Conservation (phyloP, 106 monocot species). For the Phalaenopsis aphrodite region DNA sequence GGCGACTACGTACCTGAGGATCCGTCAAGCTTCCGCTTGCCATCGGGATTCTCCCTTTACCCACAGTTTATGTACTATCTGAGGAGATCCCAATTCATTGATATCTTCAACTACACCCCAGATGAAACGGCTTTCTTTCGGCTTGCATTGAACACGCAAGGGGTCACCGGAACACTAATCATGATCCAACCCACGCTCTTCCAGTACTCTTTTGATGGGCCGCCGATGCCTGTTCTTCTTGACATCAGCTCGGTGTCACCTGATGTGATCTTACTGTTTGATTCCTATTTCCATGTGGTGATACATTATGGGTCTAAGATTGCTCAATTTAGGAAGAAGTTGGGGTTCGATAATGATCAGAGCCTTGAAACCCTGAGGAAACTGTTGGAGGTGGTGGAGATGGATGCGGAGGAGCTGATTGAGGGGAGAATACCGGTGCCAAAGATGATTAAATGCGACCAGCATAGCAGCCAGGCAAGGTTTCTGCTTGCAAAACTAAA, state of each 20-base stretch:
- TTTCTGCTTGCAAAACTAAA: constrained; percentile 84
- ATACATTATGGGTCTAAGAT: constrained; percentile 89
- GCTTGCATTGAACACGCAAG: constrained; percentile 71
- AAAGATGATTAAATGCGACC: constrained; percentile 80
- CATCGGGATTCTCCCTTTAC: constrained; percentile 70
- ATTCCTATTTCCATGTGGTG: constrained; percentile 84
- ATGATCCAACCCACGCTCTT: constrained; percentile 97
- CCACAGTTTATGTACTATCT: constrained; percentile 95
- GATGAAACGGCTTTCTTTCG: constrained; percentile 92
- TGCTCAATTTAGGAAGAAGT: constrained; percentile 69
- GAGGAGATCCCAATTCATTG: constrained; percentile 85
- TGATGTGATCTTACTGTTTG: constrained; percentile 78
- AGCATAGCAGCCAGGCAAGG: constrained; percentile 91
- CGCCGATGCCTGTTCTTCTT: constrained; percentile 77
- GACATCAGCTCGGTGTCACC: constrained; percentile 77
- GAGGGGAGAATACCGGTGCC: constrained; percentile 68
- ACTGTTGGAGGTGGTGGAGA: constrained; percentile 73
- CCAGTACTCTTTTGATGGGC: constrained; percentile 90
- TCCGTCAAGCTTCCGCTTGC: constrained; percentile 72
- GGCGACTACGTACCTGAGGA: constrained; percentile 85
- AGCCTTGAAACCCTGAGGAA: constrained; percentile 74
- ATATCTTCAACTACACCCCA: constrained; percentile 76
- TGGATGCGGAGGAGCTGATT: constrained; percentile 58
- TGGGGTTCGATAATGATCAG: constrained; percentile 70
- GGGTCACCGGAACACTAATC: constrained; percentile 68